These are phyloP conservation scores for Metarhizium sp. DNA, from an alignment of 2,329 filamentous ascomycete species.

Conservation along the genomic window DNA sequence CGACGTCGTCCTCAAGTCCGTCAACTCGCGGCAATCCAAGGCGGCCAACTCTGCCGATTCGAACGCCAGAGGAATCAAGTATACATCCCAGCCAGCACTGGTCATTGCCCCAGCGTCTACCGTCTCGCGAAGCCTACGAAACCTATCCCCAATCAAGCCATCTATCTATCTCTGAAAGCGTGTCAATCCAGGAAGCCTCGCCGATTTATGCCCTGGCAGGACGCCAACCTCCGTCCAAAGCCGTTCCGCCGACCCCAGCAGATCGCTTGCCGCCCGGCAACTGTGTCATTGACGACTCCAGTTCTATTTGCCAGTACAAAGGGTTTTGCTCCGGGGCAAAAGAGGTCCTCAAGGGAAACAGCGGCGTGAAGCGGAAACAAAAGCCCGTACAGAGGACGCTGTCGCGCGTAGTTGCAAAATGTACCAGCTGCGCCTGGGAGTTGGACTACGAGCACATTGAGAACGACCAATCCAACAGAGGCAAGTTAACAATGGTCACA, in stretches of 20 bases:
- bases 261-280: constrained; percentile 13
- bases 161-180: neutral
- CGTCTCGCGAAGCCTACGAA: neutral
- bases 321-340: constrained; percentile 47
- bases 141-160: neutral
- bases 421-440: constrained; percentile 43
- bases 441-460: constrained; percentile 44
- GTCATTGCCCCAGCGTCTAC: neutral
- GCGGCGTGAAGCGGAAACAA: constrained; percentile 40
- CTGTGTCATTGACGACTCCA: constrained; percentile 32
- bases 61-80: neutral
- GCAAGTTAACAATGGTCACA: constrained; percentile 21
- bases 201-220: neutral
- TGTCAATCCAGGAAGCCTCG: neutral
- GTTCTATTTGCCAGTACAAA: constrained; percentile 43
- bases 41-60: constrained; percentile 7
- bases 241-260: neutral
- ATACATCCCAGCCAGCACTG: neutral
- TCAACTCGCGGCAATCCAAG: constrained; percentile 1
- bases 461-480: constrained; percentile 36
- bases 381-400: constrained; percentile 30
- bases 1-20: constrained; percentile 7
- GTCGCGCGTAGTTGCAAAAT: constrained; percentile 32
- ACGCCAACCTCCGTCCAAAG: neutral
- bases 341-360: constrained; percentile 36